Conservation (phyloP, 208 protist genomes). For the Leishmania mexicana region DNA sequence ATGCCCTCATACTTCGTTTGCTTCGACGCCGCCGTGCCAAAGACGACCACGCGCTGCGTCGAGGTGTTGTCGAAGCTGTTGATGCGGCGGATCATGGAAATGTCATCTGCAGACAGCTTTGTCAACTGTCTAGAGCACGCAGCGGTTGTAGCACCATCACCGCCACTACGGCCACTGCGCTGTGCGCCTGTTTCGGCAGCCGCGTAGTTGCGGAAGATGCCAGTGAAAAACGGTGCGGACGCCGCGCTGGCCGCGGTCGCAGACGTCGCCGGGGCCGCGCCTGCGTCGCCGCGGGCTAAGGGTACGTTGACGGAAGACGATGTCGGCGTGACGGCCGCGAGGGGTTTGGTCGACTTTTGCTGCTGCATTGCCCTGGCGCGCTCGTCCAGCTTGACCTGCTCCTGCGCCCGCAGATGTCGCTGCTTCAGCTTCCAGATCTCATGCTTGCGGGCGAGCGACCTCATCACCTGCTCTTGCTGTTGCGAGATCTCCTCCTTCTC, state of each 20-base stretch:
- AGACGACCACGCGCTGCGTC: conserved; percentile 75
- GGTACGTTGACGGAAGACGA: neutral
- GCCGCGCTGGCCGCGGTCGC: neutral
- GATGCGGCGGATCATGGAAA: conserved; percentile 79
- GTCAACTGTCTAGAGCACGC: conserved; percentile 29
- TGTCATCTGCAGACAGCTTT: conserved; percentile 62
- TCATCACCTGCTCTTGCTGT: conserved; percentile 29
- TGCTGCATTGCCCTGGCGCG: conserved; percentile 26
- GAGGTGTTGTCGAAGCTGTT: conserved; percentile 87
- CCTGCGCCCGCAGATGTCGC: conserved; percentile 49
- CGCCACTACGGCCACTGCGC: neutral
- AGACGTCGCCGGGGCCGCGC: neutral
- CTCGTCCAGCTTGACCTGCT: conserved; percentile 31
- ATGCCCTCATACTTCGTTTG: conserved; percentile 11
- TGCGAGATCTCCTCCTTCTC: conserved; percentile 2
- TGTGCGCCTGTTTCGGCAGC: neutral
- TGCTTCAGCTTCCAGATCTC: conserved; percentile 84
- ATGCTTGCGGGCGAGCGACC: conserved; percentile 65
- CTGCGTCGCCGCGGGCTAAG: neutral
- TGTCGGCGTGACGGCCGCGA: neutral
- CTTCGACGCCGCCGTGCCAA: conserved; percentile 40
- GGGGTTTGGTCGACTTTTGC: neutral
- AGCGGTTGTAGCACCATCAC: neutral
- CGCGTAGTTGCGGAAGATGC: neutral
- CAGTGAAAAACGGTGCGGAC: neutral